Base-by-base conservation (phyloP, 228 moss, liverwort and hornwort species). In the Sphagnum fallax region DNA sequence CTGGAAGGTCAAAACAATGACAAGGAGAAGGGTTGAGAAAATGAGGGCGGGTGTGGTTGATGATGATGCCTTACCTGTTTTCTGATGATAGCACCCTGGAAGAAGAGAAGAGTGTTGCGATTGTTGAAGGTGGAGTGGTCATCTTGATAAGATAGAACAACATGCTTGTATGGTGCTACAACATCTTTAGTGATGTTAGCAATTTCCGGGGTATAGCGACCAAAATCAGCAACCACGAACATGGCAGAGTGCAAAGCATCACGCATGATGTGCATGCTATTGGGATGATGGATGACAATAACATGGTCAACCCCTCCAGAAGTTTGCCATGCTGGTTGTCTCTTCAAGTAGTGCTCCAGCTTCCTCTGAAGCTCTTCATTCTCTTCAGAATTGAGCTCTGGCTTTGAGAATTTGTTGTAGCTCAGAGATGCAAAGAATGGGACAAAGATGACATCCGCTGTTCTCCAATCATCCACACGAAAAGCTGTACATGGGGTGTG, bases 161-260 rank as follows among this genome's bases (percentile, higher is more conserved):
- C 78, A 72, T 92, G 87, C 73, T 87, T 92, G 81, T 89, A 92
- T 9, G 89, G 91, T 5, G 89, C 91, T 11, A 92, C 87, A 5
- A 92, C 78, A 48, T 92, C 91, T 68, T 92, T 92, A 5, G 16
- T 70, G 6, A 92, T 70, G 69, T 85, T 91, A 4, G 87, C 89
- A 4, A 83, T 79, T 51, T 78, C 78, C 0, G 64, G 9, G 0
- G 73, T 4, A 61, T 89, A 89, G 32, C 89, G 76, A 8, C 91
- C 91, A 59, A 91, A 91, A 78, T 91, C 91, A n/a, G 88, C 86
- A 5, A 91, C 87, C 65, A 91, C 75, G n/a, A 75, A 89, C 76
- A 87, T 89, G 16, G 69, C 87, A 7, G 77, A 77, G 52, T 71
- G 65, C 47, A 89, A 73, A 11, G 53, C 61, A 53, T 83, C 79